Conservation (phyloP, 1,284 basidiomycete genomes). For the Wallemia ichthyophaga region DNA sequence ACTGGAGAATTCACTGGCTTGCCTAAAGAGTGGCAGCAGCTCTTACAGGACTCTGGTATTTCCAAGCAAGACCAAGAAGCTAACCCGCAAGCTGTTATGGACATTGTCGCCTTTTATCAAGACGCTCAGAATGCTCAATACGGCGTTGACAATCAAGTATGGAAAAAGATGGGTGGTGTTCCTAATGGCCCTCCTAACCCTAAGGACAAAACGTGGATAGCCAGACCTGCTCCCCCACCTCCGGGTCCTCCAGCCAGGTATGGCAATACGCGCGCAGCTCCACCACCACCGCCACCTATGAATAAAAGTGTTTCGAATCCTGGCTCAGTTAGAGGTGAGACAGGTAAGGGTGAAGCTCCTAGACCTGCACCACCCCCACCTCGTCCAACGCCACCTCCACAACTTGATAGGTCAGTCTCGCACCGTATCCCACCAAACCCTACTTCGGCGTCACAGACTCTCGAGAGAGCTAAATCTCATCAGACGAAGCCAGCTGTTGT, state of each 20-base stretch:
- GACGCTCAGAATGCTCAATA: conserved; percentile 19
- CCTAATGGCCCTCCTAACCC: conserved; percentile 1
- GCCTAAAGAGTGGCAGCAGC: conserved; percentile 96
- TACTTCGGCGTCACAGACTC: conserved; percentile 2
- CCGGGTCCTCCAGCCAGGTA: conserved; percentile 8
- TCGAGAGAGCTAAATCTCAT: conserved; percentile 1
- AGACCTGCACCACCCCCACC: conserved; percentile 10
- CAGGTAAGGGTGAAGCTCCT: conserved; percentile 9
- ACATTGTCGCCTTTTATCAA: conserved; percentile 96
- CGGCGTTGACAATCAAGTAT: conserved; percentile 24
- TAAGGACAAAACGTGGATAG: neutral
- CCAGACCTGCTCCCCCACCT: conserved; percentile 8
- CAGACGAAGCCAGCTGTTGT: conserved; percentile 8
- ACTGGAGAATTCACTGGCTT: conserved; percentile 77
- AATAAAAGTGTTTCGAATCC: conserved; percentile 4
- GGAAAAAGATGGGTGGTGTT: conserved; percentile 33
- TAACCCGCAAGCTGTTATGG: conserved; percentile 93
- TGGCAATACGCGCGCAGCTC: conserved; percentile 2
- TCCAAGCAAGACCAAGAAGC: conserved; percentile 81
- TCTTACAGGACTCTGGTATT: conserved; percentile 85
- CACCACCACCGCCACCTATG: conserved; percentile 4
- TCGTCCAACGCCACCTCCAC: conserved; percentile 7
- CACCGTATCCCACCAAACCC: conserved; percentile 13
- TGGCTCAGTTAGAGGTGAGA: conserved; percentile 7
- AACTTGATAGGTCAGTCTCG: conserved; percentile 16